Evolutionary conservation across 495 filamentous ascomycete species (phyloP).

Genomic region (Pseudoneurospora amorphoporcata): DNA sequence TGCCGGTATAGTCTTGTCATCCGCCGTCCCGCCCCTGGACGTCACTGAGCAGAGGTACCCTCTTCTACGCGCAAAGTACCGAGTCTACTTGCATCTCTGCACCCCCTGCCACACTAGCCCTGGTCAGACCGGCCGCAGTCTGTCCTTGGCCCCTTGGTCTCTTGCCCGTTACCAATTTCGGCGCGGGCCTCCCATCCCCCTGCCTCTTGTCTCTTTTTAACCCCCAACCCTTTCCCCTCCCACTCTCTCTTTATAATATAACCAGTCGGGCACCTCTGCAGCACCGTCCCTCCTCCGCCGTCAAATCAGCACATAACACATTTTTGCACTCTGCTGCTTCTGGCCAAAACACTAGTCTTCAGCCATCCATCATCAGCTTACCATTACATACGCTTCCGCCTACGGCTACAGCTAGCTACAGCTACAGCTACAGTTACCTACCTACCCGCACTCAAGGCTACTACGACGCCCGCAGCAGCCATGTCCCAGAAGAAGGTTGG

Average conservation of each 20-base stretch:
- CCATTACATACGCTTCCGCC: slow-evolving; percentile 1
- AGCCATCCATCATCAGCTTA: slow-evolving; percentile 5
- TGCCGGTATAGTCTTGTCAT: slow-evolving; percentile 13
- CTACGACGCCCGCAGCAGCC: slow-evolving; percentile 1
- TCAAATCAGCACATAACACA: slow-evolving; percentile 35
- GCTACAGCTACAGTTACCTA: neutral
- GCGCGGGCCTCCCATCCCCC: neutral
- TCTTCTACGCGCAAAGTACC: neutral
- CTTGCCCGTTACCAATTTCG: slow-evolving; percentile 16
- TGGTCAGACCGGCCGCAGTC: slow-evolving; percentile 2
- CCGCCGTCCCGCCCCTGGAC: slow-evolving; percentile 4
- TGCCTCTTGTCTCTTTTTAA: slow-evolving; percentile 9
- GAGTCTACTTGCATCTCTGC: neutral
- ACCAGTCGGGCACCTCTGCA: slow-evolving; percentile 28
- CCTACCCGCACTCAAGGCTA: neutral
- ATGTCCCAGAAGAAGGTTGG: slow-evolving; percentile 26
- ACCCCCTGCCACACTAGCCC: neutral
- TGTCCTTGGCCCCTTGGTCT: neutral
- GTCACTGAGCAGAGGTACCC: neutral
- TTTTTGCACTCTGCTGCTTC: slow-evolving; percentile 19
- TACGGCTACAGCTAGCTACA: slow-evolving; percentile 5
- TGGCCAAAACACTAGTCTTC: slow-evolving; percentile 7
- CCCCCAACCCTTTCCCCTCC: slow-evolving; percentile 18
- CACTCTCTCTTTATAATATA: slow-evolving; percentile 17
- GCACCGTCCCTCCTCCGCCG: slow-evolving; percentile 14